Base-by-base conservation (phyloP, 2,329 filamentous ascomycete genomes). In the Botryotinia convoluta region DNA sequence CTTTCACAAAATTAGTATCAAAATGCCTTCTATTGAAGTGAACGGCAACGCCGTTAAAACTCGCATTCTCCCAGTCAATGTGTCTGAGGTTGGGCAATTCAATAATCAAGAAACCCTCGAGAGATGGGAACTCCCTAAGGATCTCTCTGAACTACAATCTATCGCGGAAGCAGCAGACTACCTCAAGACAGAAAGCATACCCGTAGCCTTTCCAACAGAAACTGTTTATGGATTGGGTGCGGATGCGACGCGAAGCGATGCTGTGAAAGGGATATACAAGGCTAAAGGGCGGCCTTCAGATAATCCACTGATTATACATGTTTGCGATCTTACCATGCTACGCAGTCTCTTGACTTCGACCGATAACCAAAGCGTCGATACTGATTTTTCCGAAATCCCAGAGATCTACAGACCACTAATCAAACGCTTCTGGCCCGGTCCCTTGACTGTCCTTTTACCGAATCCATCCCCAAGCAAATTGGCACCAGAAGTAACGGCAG, bases 171-270 rank as follows among this genome's bases (percentile, higher is more conserved):
- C 80, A 54, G 80, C 79, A 26, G 54, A 69, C n/a, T 74, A 78
- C 29, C 74, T 81, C 26, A 75, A 75, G 64, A 71, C 68, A 48
- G 76, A 73, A 39, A 76, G 63, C 5, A 82, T 84, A 51, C 96
- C 96, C 7, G 94, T 99, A 65, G 96, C 93, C 1, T 99, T 99
- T 81, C 96, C 96, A 0, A 99, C 96, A 0, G 96, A 99, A 84
- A 99, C 96, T 0, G 96, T 99, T 0, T 99, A 99, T 81, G 96
- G 96, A 0, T 87, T 99, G 12, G 96, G 94, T n/a, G 96, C 96
- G 22, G 96, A 98, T 84, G 96, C 96, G 18, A 98, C 95, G 39
- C 89, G 94, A 78, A 94, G 91, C 79, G 86, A 85, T 37, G 92
- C 95, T 2, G 95, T 98, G 10, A 90, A 88, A 79, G 95, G 94